Evolutionary conservation across 306 rosid species (phyloP).

Genomic region (Oemleria cerasiformis): DNA sequence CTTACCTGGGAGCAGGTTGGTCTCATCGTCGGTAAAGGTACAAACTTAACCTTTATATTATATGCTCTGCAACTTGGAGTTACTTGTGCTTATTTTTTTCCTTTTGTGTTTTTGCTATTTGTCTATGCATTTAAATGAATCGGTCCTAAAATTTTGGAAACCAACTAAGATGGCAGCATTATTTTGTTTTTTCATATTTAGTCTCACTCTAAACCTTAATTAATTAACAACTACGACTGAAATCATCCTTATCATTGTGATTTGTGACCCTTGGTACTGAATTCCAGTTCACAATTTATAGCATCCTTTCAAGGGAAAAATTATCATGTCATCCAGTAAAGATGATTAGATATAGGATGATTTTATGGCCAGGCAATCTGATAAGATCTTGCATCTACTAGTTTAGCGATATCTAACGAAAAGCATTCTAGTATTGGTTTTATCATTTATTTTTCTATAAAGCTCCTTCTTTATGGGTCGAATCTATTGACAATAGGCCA

Average conservation of each 20-base stretch:
- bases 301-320: background rate
- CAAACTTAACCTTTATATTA: slow-evolving; percentile 18
- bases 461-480: background rate
- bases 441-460: background rate
- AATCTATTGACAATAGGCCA: background rate
- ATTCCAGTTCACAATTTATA: background rate
- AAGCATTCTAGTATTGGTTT: background rate
- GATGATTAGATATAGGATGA: background rate
- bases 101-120: background rate
- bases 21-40: slow-evolving; percentile 88
- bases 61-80: background rate
- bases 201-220: background rate
- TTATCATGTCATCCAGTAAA: background rate
- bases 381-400: background rate
- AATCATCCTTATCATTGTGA: background rate
- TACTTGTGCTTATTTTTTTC: background rate
- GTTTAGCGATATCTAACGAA: background rate
- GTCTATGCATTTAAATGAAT: background rate
- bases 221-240: background rate
- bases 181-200: background rate
- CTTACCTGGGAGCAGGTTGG: slow-evolving; percentile 82
- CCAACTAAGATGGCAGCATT: background rate
- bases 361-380: background rate
- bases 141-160: background rate
- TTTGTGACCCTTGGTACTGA: too few species aligned